Evolutionary conservation across 306 rosid species (phyloP).

Genomic region (Prunus davidiana): DNA sequence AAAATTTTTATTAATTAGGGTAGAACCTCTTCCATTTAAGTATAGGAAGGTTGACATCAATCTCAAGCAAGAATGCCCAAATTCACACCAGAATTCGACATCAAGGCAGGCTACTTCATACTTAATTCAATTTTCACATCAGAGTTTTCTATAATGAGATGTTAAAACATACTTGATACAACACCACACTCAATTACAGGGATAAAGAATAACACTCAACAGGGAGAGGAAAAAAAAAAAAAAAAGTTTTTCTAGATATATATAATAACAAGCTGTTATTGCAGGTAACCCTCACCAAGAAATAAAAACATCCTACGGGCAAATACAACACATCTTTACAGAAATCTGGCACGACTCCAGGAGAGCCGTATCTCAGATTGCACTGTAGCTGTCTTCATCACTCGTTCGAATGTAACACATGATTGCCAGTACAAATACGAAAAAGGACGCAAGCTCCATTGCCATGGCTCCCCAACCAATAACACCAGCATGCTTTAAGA

Average conservation of each 20-base stretch:
- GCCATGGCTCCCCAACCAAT: constrained; percentile 87
- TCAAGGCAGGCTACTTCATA: background rate
- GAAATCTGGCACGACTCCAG: constrained; percentile 9
- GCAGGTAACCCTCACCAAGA: background rate
- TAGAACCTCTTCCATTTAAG: too few species aligned
- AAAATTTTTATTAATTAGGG: too few species aligned
- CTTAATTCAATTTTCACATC: background rate
- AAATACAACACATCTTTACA: constrained; percentile 31
- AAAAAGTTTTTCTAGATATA: background rate
- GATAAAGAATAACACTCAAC: constrained; percentile 10
- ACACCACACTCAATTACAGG: background rate
- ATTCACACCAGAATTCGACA: too few species aligned
- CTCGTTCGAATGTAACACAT: constrained; percentile 53
- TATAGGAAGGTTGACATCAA: too few species aligned
- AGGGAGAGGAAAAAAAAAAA: background rate
- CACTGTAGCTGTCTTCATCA: constrained; percentile 48
- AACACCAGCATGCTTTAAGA: constrained; percentile 76
- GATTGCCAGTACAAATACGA: constrained; percentile 56
- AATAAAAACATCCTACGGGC: background rate
- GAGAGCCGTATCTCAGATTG: constrained; percentile 37
- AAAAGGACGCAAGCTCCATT: constrained; percentile 77
- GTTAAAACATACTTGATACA: background rate
- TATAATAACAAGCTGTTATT: constrained; percentile 1
- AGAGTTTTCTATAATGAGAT: background rate
- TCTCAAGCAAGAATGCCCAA: too few species aligned